Conservation (phyloP, 2,329 filamentous ascomycete species). For the Pseudocercospora cruenta region DNA sequence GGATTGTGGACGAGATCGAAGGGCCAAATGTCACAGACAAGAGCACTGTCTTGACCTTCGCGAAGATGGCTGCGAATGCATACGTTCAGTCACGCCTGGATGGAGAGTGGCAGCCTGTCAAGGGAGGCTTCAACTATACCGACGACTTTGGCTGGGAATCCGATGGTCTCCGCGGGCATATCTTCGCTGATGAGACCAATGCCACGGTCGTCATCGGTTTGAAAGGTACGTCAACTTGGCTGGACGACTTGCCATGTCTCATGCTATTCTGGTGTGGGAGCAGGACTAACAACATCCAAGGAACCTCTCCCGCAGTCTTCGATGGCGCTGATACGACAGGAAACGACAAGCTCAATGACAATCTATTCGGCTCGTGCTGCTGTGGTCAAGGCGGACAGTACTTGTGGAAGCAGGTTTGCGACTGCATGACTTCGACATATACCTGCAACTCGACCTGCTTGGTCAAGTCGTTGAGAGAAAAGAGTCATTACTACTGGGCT, state of each 20-base stretch:
- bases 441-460: slow-evolving; percentile 93
- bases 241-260: slow-evolving; percentile 4
- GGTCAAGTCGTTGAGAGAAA: slow-evolving; percentile 66
- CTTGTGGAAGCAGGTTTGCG: slow-evolving; percentile 89
- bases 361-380: slow-evolving; percentile 96
- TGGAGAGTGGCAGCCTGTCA: slow-evolving; percentile 82
- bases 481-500: slow-evolving; percentile 90
- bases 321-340: slow-evolving; percentile 97
- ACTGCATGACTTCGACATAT: slow-evolving; percentile 85
- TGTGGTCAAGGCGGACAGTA: slow-evolving; percentile 91
- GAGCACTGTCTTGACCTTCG: slow-evolving; percentile 79
- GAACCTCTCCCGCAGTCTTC: slow-evolving; percentile 72
- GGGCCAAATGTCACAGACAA: slow-evolving; percentile 86
- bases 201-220: slow-evolving; percentile 86
- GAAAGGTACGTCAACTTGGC: slow-evolving; percentile 62
- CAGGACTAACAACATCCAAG: slow-evolving; percentile 15
- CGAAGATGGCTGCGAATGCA: slow-evolving; percentile 85
- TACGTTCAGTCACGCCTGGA: slow-evolving; percentile 75
- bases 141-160: slow-evolving; percentile 89
- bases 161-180: slow-evolving; percentile 87
- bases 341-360: slow-evolving; percentile 97
- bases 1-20: slow-evolving; percentile 77
- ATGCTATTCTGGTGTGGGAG: slow-evolving; percentile 4
- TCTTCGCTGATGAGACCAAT: slow-evolving; percentile 86
- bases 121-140: slow-evolving; percentile 79